Evolutionary conservation across 2,329 filamentous ascomycete genomes (phyloP).

Genomic region (Alternaria solani): DNA sequence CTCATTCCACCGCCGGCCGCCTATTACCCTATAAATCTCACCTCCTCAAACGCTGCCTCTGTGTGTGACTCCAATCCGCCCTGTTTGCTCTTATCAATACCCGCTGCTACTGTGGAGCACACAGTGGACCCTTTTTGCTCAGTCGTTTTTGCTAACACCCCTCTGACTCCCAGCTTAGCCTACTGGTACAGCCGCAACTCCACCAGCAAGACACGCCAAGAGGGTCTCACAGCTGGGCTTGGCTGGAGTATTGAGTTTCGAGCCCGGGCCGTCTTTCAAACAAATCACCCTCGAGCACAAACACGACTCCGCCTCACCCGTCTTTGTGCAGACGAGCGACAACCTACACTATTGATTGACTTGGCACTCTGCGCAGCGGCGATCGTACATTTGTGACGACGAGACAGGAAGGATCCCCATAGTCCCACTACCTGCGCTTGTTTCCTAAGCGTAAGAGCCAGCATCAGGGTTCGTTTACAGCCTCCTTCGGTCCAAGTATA

Average conservation of each 20-base stretch:
- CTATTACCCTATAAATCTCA: constrained; percentile 8
- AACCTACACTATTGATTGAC: constrained; percentile 6
- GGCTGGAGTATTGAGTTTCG: constrained; percentile 34
- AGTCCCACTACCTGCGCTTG: constrained; percentile 12
- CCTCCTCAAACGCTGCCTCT: not conserved
- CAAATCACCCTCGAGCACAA: constrained; percentile 29
- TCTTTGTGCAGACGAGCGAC: constrained; percentile 16
- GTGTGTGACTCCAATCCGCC: not conserved
- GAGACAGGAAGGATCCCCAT: constrained; percentile 10
- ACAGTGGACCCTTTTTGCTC: constrained; percentile 18
- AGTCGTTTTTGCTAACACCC: constrained; percentile 19
- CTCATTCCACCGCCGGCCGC: constrained; percentile 1
- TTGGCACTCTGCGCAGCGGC: constrained; percentile 15
- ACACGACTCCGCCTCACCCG: constrained; percentile 9
- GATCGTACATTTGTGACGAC: constrained; percentile 3
- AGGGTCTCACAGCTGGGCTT: constrained; percentile 23
- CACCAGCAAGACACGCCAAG: constrained; percentile 14
- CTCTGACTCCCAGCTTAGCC: constrained; percentile 11
- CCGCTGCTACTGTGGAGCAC: constrained; percentile 21
- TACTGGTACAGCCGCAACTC: constrained; percentile 1
- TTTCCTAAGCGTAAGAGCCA: constrained; percentile 7
- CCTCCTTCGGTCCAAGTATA: constrained; percentile 10
- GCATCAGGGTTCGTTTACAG: constrained; percentile 11
- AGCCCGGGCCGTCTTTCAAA: constrained; percentile 30
- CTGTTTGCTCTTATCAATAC: constrained; percentile 16